phyloP scores from a whole-genome alignment of 306 rosid species.

The Myrica gale region DNA sequence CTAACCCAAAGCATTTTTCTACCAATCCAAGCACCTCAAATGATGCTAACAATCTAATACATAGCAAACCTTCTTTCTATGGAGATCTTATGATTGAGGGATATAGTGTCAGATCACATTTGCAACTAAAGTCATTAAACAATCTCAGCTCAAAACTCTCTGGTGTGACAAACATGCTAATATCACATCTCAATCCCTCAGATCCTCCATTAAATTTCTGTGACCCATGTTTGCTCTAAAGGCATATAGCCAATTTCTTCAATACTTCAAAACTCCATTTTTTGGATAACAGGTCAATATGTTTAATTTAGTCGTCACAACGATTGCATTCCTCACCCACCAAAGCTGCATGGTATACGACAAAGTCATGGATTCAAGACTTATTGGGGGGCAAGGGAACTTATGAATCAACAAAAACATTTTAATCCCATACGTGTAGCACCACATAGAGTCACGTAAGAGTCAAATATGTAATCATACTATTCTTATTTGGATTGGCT shows the following conservation, averaged over 20 bases:
- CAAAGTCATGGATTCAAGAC: not conserved
- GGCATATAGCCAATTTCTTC: not conserved
- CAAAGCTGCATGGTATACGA: too few species aligned
- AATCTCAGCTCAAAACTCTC: not conserved
- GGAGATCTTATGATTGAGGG: not conserved
- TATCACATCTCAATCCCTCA: not conserved
- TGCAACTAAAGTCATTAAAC: not conserved
- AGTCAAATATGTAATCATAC: not conserved
- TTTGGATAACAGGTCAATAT: not conserved
- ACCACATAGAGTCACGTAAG: not conserved
- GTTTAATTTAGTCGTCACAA: too few species aligned
- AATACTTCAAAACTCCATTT: not conserved
- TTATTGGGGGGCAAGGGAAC: not conserved
- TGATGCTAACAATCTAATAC: not conserved
- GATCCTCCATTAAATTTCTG: not conserved
- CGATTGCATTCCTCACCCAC: too few species aligned
- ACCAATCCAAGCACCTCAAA: slow-evolving; percentile 15
- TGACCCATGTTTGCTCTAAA: not conserved
- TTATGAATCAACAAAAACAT: not conserved
- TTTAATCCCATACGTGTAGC: not conserved
- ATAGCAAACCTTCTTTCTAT: not conserved
- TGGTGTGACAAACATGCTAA: not conserved
- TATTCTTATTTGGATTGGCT: not conserved
- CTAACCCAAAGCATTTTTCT: not conserved
- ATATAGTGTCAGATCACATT: not conserved